phyloP scores from a whole-genome alignment of 2,329 filamentous ascomycete species.

The Stylonectria norvegica region DNA sequence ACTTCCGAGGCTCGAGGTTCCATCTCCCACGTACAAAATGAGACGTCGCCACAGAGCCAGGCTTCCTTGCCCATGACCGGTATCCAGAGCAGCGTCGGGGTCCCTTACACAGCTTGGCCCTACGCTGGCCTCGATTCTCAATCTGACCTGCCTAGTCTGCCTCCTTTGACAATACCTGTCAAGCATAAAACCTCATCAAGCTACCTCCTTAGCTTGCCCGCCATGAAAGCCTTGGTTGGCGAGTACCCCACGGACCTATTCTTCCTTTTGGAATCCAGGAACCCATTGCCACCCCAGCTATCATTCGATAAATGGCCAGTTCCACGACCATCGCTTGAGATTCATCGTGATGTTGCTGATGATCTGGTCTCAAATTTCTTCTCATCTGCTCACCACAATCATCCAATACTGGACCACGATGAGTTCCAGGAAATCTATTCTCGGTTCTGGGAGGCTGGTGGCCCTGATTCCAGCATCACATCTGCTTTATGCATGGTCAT shows the following conservation, averaged over 20 bases:
- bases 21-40: conserved; percentile 2
- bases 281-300: conserved; percentile 21
- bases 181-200: conserved; percentile 30
- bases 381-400: conserved; percentile 22
- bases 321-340: conserved; percentile 4
- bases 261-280: conserved; percentile 26
- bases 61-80: conserved; percentile 7
- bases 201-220: conserved; percentile 26
- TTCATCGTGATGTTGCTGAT: conserved; percentile 17
- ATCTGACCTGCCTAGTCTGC: conserved; percentile 13
- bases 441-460: conserved; percentile 19
- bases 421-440: conserved; percentile 24
- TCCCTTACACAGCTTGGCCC: conserved; percentile 5
- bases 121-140: conserved; percentile 1
- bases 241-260: conserved; percentile 29
- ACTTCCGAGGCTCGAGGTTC: neutral
- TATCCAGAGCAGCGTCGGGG: conserved; percentile 3
- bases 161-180: conserved; percentile 27
- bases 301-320: conserved; percentile 14
- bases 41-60: conserved; percentile 16
- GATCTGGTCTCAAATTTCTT: conserved; percentile 26
- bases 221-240: conserved; percentile 28
- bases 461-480: conserved; percentile 21
- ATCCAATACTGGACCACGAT: conserved; percentile 27
- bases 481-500: conserved; percentile 31